A percentile compares a stretch with the other conserved stretches of the same genome.
Evolutionary conservation across 768 basidiomycete species (phyloP).

Genomic region (Vararia minispora): DNA sequence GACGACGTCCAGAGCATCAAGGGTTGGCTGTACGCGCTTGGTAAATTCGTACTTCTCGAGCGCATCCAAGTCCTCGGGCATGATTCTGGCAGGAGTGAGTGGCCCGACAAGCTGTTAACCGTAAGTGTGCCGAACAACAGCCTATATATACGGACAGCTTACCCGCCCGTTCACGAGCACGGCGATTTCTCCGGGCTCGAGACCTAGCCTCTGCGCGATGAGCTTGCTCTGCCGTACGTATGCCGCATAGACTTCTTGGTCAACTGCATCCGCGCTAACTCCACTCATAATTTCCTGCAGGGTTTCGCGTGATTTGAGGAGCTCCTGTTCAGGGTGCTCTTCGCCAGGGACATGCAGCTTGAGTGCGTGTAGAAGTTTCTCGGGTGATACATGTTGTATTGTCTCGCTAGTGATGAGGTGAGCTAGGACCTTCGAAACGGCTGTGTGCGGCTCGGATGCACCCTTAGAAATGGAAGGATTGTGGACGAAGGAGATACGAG

Average conservation of each 20-base stretch:
- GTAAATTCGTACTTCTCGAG: conserved; percentile 66
- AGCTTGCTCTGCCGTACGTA: conserved; percentile 36
- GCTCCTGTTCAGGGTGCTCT: conserved; percentile 25
- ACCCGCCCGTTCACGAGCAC: conserved; percentile 81
- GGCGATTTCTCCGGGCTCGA: conserved; percentile 49
- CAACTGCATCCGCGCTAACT: conserved; percentile 23
- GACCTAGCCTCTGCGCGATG: conserved; percentile 42
- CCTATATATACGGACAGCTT: conserved; percentile 16
- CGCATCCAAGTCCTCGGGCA: conserved; percentile 57
- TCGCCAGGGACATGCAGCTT: conserved; percentile 16
- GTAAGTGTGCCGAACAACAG: conserved; percentile 1
- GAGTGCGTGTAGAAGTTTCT: conserved; percentile 29
- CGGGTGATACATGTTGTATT: conserved; percentile 29
- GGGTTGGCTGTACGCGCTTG: conserved; percentile 58
- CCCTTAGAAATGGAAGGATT: conserved; percentile 33
- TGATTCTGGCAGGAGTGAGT: conserved; percentile 46
- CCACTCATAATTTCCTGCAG: conserved; percentile 26
- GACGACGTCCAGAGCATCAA: conserved; percentile 51
- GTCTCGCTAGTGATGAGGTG: conserved; percentile 33
- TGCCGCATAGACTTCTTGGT: conserved; percentile 24
- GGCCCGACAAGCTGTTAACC: conserved; percentile 64
- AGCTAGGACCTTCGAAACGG: conserved; percentile 35
- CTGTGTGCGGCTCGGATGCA: conserved; percentile 14
- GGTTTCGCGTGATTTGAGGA: conserved; percentile 23
- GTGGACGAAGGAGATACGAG: conserved; percentile 71